Percentiles rank a stretch among this genome's conserved stretches.
Conservation (phyloP, 345 rosid genomes). For the Cardamine resedifolia region DNA sequence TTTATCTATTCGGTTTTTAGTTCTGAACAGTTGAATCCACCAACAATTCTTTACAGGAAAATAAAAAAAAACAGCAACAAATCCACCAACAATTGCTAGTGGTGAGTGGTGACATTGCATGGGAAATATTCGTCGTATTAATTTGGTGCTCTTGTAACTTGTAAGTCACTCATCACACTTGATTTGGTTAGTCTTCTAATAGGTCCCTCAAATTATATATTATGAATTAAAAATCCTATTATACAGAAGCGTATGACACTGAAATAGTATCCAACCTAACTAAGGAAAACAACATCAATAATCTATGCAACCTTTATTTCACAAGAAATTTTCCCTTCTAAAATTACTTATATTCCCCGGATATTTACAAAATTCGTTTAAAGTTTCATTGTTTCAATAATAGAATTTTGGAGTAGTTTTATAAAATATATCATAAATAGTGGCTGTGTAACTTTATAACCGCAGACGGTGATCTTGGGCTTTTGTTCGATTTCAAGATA, state of each 20-base stretch:
- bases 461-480: too few relatives aligned
- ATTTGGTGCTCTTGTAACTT: constrained; percentile 26
- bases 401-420: too few relatives aligned
- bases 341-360: too few relatives aligned
- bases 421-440: too few relatives aligned
- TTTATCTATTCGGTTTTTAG: neutral
- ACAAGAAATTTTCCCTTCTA: too few relatives aligned
- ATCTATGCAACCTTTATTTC: neutral
- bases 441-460: too few relatives aligned
- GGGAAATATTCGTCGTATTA: constrained; percentile 17
- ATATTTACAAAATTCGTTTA: too few relatives aligned
- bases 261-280: constrained; percentile 37
- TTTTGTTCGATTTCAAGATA: too few relatives aligned
- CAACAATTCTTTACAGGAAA: neutral
- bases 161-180: neutral
- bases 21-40: neutral
- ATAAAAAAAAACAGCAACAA: too few relatives aligned
- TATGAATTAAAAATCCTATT: neutral
- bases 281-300: neutral
- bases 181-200: neutral
- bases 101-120: constrained; percentile 11
- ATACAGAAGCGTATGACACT: constrained; percentile 19
- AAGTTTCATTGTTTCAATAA: too few relatives aligned
- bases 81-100: constrained; percentile 13
- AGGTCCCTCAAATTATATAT: constrained; percentile 8